Conservation (phyloP, 2,329 filamentous ascomycete species). For the Pyrenochaeta sp. region DNA sequence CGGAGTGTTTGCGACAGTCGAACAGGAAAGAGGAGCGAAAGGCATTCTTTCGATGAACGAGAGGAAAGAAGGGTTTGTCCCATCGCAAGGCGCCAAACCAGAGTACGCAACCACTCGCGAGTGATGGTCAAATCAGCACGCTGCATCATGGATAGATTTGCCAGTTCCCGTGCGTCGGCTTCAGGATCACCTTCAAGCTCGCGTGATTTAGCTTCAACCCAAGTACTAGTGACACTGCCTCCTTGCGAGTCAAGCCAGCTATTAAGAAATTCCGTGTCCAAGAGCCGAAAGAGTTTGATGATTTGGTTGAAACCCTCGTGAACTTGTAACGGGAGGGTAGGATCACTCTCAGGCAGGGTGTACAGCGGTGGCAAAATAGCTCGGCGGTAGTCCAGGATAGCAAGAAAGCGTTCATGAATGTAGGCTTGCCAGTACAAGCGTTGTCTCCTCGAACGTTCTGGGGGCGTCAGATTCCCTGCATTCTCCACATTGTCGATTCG, state of each 20-base stretch:
- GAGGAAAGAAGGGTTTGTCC: constrained; percentile 57
- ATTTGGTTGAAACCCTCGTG: constrained; percentile 56
- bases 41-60: constrained; percentile 43
- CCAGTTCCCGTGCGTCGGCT: constrained; percentile 49
- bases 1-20: constrained; percentile 56
- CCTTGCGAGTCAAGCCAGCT: constrained; percentile 55
- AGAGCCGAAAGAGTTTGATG: constrained; percentile 55
- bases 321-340: constrained; percentile 49
- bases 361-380: constrained; percentile 52
- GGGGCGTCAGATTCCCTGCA: constrained; percentile 39
- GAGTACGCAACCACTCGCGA: constrained; percentile 59
- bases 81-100: constrained; percentile 61
- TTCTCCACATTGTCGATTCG: constrained; percentile 54
- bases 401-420: constrained; percentile 66
- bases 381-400: constrained; percentile 60
- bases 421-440: constrained; percentile 65
- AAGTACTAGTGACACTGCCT: constrained; percentile 48
- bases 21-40: constrained; percentile 57
- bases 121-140: constrained; percentile 61
- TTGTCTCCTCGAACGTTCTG: constrained; percentile 55
- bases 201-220: constrained; percentile 57
- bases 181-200: constrained; percentile 52
- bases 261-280: constrained; percentile 56
- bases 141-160: constrained; percentile 53
- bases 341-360: constrained; percentile 52